These are phyloP conservation scores for Gossypium stocksii DNA, from an alignment of 345 rosid genomes.

Conservation along the genomic window DNA sequence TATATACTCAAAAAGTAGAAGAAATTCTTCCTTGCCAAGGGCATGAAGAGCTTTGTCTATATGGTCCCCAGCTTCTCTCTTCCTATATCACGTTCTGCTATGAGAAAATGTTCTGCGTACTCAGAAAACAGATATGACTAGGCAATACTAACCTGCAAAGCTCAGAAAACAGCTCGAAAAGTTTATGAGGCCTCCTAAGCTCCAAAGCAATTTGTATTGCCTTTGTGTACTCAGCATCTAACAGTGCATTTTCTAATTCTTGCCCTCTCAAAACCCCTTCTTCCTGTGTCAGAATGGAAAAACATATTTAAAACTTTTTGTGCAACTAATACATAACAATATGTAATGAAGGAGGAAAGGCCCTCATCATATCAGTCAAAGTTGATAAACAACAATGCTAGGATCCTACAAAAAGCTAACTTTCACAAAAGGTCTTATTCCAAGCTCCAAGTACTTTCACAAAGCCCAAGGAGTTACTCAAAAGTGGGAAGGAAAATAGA, in stretches of 20 bases:
- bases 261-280: conserved; percentile 70
- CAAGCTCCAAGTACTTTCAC: background rate
- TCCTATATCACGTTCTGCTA: conserved; percentile 38
- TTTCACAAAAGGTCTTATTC: background rate
- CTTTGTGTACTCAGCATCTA: conserved; percentile 70
- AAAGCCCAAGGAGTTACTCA: background rate
- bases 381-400: background rate
- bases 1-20: conserved; percentile 64
- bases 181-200: conserved; percentile 78
- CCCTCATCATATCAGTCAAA: background rate
- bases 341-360: background rate
- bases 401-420: background rate
- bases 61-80: conserved; percentile 44
- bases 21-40: conserved; percentile 63
- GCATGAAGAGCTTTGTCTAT: conserved; percentile 59
- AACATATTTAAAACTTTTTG: background rate
- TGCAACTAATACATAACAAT: background rate
- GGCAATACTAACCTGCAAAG: conserved; percentile 59
- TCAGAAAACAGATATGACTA: background rate
- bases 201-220: conserved; percentile 85
- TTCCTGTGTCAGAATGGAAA: conserved; percentile 46
- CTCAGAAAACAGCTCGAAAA: conserved; percentile 62
- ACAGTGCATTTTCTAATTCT: conserved; percentile 81
- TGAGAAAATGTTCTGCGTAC: conserved; percentile 5
- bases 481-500: background rate